Base-by-base conservation (phyloP, 495 filamentous ascomycete genomes). In the Ascobolus immersus region DNA sequence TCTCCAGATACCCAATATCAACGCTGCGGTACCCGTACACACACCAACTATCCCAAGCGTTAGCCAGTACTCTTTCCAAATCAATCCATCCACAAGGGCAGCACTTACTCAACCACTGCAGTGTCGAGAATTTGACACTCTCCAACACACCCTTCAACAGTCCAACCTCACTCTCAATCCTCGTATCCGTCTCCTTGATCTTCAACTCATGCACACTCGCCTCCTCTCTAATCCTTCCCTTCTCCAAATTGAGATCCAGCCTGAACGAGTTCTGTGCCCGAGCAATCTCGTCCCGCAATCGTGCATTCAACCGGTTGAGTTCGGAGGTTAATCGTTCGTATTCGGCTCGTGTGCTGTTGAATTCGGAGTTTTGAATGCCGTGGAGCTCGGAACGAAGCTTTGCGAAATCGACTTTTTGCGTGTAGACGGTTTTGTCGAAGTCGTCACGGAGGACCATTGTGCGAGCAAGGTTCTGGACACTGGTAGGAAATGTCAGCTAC, bases 381-480 rank as follows among this genome's bases (percentile, higher is more conserved):
- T 90, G 67, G 2, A 99, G 68, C 53, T 99, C 86, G 17, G 78
- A 84, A 49, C 86, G 79, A 13, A 94, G 69, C 59, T 94, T 92
- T n/a, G 86, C 79, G 45, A 99, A 94, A 56, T 99, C 86, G 36
- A 99, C 89, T 54, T 94, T 94, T 49, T 94, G 89, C 0, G 81
- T 91, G 55, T 99, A 99, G 2, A 79, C 89, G 4, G 78, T 73
- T 39, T 71, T 71, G 39, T 74, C 73, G 26, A 74, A 69, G 40
- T 79, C 89, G 55, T 94, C 89, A 46, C 78, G 77, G n/a, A 89
- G 64, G 2, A 99, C 89, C 89, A 99, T 94, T 8, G 86, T 94
- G 36, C 86, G 73, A 0, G 89, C 94, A 14, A 99, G 58, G 58
- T 99, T 94, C 50, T 93, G 89, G 38, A 99, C 92, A 42, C 77